A percentile compares a stretch with the other conserved stretches of the same genome.
Evolutionary conservation across 352 stramenopile genomes (phyloP).

Genomic region (Globisporangium viniferum): DNA sequence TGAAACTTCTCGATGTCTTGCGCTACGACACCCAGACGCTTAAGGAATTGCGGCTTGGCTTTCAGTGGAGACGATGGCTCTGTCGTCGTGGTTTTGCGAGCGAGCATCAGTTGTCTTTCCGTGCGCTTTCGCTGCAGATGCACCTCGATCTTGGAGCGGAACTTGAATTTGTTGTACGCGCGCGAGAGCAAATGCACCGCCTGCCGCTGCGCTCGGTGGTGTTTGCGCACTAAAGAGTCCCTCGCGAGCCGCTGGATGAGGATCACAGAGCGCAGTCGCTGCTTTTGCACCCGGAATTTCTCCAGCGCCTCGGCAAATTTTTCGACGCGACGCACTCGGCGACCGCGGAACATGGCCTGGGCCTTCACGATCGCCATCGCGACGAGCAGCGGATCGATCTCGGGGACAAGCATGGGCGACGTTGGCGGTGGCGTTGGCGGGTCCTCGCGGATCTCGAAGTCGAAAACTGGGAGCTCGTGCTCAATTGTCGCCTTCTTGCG

Average conservation of each 20-base stretch:
- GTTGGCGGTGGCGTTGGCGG: neutral
- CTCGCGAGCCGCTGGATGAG: conserved; percentile 25
- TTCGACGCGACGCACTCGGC: conserved; percentile 23
- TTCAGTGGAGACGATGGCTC: too few species aligned
- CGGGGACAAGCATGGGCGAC: neutral
- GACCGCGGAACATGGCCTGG: conserved; percentile 35
- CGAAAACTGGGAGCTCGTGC: neutral
- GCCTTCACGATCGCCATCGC: conserved; percentile 27
- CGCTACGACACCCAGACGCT: neutral
- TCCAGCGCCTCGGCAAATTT: conserved; percentile 30
- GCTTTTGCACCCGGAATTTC: conserved; percentile 26
- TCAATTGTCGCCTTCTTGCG: neutral
- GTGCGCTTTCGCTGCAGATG: conserved; percentile 25
- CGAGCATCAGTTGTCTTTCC: conserved; percentile 12
- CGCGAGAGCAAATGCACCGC: conserved; percentile 13
- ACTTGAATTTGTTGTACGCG: conserved; percentile 20
- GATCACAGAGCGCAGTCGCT: conserved; percentile 25
- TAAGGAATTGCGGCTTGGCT: neutral
- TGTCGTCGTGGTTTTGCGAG: neutral
- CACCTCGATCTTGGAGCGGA: conserved; percentile 10
- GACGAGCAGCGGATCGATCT: conserved; percentile 20
- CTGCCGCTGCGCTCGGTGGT: conserved; percentile 7
- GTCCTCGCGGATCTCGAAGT: neutral
- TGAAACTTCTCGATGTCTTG: conserved; percentile 9
- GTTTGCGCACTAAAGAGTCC: conserved; percentile 3